A percentile compares a stretch with the other conserved stretches of the same genome.
Conservation (phyloP, 345 rosid genomes). For the Trapa incisa region DNA sequence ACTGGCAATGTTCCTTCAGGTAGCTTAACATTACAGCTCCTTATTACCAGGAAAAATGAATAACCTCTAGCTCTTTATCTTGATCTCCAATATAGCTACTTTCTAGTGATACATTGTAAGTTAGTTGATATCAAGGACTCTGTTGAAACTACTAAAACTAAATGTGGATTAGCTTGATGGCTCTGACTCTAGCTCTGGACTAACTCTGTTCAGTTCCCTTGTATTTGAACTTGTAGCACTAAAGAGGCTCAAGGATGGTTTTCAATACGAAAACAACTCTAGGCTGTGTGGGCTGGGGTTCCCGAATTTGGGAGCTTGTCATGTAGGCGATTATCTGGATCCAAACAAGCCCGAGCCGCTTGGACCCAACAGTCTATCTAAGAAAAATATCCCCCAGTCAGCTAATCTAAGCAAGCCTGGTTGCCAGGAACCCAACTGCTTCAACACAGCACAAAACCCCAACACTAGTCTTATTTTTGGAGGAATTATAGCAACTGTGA, state of each 20-base stretch:
- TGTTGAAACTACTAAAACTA: no score
- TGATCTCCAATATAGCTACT: neutral
- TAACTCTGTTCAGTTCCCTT: neutral
- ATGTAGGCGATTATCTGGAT: conserved; percentile 20
- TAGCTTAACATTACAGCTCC: conserved; percentile 13
- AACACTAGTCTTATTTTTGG: conserved; percentile 38
- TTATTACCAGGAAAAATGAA: no score
- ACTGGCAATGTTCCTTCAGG: conserved; percentile 82
- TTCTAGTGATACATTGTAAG: neutral
- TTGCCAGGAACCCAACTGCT: conserved; percentile 29
- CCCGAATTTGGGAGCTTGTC: conserved; percentile 37
- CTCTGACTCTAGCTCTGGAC: no score
- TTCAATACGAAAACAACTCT: conserved; percentile 63
- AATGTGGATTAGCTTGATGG: no score
- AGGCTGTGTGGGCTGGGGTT: conserved; percentile 74
- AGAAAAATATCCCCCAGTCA: conserved; percentile 50
- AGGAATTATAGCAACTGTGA: conserved; percentile 27
- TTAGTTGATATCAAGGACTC: neutral
- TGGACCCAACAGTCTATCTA: conserved; percentile 28
- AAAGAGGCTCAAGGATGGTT: conserved; percentile 53
- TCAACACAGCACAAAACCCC: conserved; percentile 19
- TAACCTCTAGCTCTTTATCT: neutral
- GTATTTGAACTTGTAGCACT: conserved; percentile 33
- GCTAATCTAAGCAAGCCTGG: conserved; percentile 34
- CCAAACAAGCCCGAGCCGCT: conserved; percentile 57